Percentiles rank a stretch among this genome's conserved stretches.
phyloP scores from a whole-genome alignment of 164 flowering plant species.

The Euptelea pleiosperma region DNA sequence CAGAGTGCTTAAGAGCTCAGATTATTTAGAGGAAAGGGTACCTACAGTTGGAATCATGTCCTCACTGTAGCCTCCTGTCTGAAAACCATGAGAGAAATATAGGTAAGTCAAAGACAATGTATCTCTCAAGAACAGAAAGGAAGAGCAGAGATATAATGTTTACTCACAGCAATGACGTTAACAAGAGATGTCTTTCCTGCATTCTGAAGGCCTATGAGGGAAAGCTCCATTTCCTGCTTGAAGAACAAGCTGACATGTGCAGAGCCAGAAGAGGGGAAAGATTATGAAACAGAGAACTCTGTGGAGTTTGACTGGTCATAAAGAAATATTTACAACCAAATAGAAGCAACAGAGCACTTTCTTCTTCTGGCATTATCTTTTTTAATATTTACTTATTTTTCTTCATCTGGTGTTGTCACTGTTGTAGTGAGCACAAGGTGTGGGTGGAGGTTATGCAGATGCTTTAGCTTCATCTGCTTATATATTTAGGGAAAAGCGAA shows the following conservation, averaged over 20 bases:
- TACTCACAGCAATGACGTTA: conserved; percentile 81
- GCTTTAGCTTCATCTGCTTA: too few species aligned
- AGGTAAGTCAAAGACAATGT: conserved; percentile 7
- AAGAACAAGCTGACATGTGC: conserved; percentile 56
- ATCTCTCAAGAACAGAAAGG: not conserved
- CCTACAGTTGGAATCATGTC: conserved; percentile 97
- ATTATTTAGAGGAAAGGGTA: conserved; percentile 22
- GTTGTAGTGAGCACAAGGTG: too few species aligned
- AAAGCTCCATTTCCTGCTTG: conserved; percentile 97
- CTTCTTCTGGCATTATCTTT: too few species aligned
- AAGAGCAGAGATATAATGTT: not conserved
- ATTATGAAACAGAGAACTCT: not conserved
- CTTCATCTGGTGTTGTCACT: too few species aligned
- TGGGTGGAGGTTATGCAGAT: too few species aligned
- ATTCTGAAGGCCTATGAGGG: conserved; percentile 89
- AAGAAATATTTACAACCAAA: too few species aligned
- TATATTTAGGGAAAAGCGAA: too few species aligned
- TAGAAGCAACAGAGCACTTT: too few species aligned
- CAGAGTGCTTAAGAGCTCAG: not conserved
- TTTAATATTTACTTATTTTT: too few species aligned
- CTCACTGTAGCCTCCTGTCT: conserved; percentile 92
- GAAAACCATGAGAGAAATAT: conserved; percentile 19
- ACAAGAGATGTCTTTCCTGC: conserved; percentile 96
- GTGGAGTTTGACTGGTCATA: not conserved
- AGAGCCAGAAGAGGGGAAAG: not conserved